phyloP scores from a whole-genome alignment of 1,284 basidiomycete species.

The Cutaneotrichosporon sp. region DNA sequence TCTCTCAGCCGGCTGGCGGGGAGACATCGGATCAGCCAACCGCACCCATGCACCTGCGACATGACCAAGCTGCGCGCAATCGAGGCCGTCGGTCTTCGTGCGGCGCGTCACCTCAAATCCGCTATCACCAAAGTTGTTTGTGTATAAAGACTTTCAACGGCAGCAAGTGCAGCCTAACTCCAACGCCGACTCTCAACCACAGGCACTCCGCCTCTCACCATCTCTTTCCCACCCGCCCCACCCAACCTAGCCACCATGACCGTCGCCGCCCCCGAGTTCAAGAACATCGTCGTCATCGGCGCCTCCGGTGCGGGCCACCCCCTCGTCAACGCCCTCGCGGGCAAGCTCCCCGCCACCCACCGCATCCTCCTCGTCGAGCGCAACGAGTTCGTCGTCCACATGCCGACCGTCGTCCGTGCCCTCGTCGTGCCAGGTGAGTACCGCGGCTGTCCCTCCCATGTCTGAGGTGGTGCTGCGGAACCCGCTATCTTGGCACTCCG shows the following conservation, averaged over 20 bases:
- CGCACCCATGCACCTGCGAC: no score
- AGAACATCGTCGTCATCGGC: conserved; percentile 47
- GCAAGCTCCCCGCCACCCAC: conserved; percentile 48
- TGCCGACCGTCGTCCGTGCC: conserved; percentile 50
- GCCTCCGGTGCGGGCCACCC: conserved; percentile 42
- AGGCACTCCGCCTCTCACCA: neutral
- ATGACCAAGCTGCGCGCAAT: no score
- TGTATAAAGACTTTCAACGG: no score
- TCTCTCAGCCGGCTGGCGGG: neutral
- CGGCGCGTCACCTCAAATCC: no score
- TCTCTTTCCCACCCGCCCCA: neutral
- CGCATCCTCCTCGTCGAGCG: conserved; percentile 56
- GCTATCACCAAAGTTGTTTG: no score
- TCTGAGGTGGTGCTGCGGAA: no score
- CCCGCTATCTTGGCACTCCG: neutral
- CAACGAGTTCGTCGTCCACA: conserved; percentile 47
- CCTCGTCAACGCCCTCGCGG: conserved; percentile 43
- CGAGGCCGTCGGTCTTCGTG: no score
- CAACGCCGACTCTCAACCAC: neutral
- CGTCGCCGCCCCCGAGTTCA: conserved; percentile 7
- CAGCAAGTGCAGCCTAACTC: no score
- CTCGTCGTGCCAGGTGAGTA: conserved; percentile 51
- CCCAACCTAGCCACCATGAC: neutral
- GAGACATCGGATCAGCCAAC: no score
- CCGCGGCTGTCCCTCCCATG: neutral